Evolutionary conservation across 768 basidiomycete genomes (phyloP), one percentile per base, ranked within the genome.

Genomic region (Trametes cingulata): DNA sequence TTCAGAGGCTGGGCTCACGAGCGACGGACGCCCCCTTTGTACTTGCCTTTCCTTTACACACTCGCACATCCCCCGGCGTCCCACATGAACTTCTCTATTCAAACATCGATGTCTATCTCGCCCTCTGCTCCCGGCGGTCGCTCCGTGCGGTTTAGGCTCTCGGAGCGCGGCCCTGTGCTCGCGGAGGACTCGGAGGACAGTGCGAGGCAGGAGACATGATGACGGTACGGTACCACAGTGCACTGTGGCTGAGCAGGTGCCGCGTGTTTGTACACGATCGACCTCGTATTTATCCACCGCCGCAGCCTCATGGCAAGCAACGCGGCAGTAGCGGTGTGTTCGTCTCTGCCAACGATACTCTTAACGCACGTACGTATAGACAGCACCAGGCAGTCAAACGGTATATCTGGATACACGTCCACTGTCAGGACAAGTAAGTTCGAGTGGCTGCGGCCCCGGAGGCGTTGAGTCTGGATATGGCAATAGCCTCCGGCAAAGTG

Each of bases 211-310:
- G 14, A 25, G 39, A 42, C 25, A 33, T 41, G 57, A 29, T 49
- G 57, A 29, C 42, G 25, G 57, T 35, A 22, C 45, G 39, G 29
- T 45, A 36, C 10, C 35, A 39, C 40, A 24, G 53, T 33, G 29
- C 42, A 37, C 43, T 45, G 42, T 25, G 33, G 53, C 33, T 25
- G 56, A 27, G 4, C 40, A 35, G 24, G 25, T 19, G 48, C 39
- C 48, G 49, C 60, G 53, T 61, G 60, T 56, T 61, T 61, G 60
- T 29, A 49, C 59, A 60, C 59, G 46, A 54, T 39, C 35, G 17
- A 24, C 59, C 47, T 42, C 46, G 46, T 47, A 52, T 52, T 52
- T 52, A 59, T 40, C 43, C 37, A 14, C 27, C 49, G 25, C 20
- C 35, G 40, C 58, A 33, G 41, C 41, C 49, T 33, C 57, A 33